Evolutionary conservation across 2,329 filamentous ascomycete species (phyloP).

Genomic region (Diaporthe citrichinensis): DNA sequence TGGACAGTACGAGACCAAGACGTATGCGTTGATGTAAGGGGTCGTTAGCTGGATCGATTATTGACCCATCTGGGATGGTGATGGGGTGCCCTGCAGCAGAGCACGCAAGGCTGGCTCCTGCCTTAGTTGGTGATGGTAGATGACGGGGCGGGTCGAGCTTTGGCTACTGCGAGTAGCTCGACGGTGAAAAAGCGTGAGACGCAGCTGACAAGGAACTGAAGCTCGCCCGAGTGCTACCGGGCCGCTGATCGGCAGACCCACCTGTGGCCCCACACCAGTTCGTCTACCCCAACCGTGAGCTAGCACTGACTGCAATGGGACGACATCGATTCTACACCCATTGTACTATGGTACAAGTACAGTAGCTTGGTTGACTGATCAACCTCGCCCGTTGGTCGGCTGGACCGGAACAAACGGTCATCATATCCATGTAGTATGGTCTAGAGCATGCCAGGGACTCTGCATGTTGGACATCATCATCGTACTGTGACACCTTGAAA

Average conservation of each 20-base stretch:
- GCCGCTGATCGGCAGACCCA: slow-evolving; percentile 27
- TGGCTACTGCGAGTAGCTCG: neutral
- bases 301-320: neutral
- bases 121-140: neutral
- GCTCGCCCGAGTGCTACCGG: neutral
- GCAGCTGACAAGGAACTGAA: neutral
- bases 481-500: neutral
- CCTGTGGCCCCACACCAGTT: neutral
- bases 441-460: neutral
- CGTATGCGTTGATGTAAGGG: neutral
- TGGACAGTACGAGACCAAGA: neutral
- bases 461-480: neutral
- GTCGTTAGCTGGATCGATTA: slow-evolving; percentile 7
- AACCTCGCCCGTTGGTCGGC: neutral
- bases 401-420: neutral
- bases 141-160: neutral
- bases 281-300: neutral
- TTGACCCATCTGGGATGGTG: slow-evolving; percentile 17
- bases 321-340: neutral
- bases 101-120: neutral
- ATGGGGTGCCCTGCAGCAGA: slow-evolving; percentile 8
- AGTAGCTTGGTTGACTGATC: too few relatives aligned
- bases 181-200: slow-evolving; percentile 5
- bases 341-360: neutral
- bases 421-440: neutral